Evolutionary conservation across 768 basidiomycete species (phyloP).

Genomic region (Ramaria rubella): DNA sequence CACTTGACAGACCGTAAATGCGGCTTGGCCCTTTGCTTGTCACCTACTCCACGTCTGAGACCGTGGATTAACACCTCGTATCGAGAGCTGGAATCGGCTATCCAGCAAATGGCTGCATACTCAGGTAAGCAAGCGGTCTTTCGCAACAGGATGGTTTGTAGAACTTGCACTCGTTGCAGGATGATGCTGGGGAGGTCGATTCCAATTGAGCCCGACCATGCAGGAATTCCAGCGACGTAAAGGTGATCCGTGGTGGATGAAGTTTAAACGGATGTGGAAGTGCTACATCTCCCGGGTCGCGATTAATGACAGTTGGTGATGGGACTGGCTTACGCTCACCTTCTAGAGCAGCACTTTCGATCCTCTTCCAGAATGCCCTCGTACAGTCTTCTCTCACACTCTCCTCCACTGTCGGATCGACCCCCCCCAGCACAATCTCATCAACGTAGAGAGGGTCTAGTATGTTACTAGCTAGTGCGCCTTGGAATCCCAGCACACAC

Average conservation of each 20-base stretch:
- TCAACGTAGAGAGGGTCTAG: constrained; percentile 59
- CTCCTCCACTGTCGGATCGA: constrained; percentile 34
- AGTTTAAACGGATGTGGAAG: constrained; percentile 45
- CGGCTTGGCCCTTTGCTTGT: constrained; percentile 56
- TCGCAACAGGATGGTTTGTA: background rate
- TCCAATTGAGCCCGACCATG: constrained; percentile 40
- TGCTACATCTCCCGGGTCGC: no score
- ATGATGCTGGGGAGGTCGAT: constrained; percentile 24
- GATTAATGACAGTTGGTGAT: no score
- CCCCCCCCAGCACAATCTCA: constrained; percentile 67
- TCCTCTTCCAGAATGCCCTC: constrained; percentile 56
- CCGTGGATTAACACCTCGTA: constrained; percentile 74
- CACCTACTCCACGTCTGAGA: constrained; percentile 66
- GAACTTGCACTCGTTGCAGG: constrained; percentile 65
- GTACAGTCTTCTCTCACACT: constrained; percentile 55
- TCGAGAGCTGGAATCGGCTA: constrained; percentile 39
- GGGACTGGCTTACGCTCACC: constrained; percentile 9
- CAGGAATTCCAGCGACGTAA: constrained; percentile 54
- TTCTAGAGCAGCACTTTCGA: constrained; percentile 37
- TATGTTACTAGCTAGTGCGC: constrained; percentile 57
- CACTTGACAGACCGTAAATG: constrained; percentile 48
- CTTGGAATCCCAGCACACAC: constrained; percentile 81
- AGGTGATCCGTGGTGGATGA: constrained; percentile 44
- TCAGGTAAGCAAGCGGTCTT: background rate
- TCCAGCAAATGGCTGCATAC: constrained; percentile 61